A percentile compares a stretch with the other conserved stretches of the same genome.
phyloP scores from a whole-genome alignment of 306 rosid genomes.

The Senna tora region DNA sequence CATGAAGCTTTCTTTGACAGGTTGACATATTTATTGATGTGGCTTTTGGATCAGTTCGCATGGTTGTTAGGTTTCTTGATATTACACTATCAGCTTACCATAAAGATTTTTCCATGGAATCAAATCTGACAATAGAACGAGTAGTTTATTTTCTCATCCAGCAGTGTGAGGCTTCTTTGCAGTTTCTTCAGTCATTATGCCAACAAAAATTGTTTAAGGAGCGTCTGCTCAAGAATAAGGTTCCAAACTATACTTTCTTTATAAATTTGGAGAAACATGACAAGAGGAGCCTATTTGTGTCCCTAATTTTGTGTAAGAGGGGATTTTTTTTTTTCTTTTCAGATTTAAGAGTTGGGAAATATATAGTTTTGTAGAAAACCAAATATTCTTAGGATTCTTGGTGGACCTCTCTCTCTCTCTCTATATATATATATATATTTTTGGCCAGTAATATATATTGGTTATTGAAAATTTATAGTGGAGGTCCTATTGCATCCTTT shows the following conservation, averaged over 20 bases:
- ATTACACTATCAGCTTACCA: constrained; percentile 53
- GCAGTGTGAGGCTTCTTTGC: constrained; percentile 97
- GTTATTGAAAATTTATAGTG: background rate
- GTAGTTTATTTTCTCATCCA: constrained; percentile 71
- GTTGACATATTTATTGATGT: constrained; percentile 94
- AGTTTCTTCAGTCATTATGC: constrained; percentile 83
- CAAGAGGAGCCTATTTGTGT: constrained; percentile 16
- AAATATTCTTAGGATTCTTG: background rate
- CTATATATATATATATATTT: background rate
- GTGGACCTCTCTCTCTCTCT: background rate
- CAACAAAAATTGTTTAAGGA: constrained; percentile 88
- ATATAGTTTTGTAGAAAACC: background rate
- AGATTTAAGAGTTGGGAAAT: constrained; percentile 16
- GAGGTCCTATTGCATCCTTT: constrained; percentile 27
- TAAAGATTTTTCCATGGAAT: constrained; percentile 43
- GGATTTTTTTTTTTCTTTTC: background rate
- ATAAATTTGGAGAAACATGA: constrained; percentile 34
- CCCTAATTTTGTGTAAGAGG: constrained; percentile 25
- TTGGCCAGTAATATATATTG: too few relatives aligned
- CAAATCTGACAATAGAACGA: constrained; percentile 59
- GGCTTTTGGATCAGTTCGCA: constrained; percentile 83
- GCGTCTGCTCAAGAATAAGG: constrained; percentile 88
- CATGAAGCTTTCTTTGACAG: constrained; percentile 55
- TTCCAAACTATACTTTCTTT: constrained; percentile 39
- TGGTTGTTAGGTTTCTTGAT: constrained; percentile 66